Evolutionary conservation across 2,329 filamentous ascomycete species (phyloP).

Genomic region (Trichoderma hamatum): DNA sequence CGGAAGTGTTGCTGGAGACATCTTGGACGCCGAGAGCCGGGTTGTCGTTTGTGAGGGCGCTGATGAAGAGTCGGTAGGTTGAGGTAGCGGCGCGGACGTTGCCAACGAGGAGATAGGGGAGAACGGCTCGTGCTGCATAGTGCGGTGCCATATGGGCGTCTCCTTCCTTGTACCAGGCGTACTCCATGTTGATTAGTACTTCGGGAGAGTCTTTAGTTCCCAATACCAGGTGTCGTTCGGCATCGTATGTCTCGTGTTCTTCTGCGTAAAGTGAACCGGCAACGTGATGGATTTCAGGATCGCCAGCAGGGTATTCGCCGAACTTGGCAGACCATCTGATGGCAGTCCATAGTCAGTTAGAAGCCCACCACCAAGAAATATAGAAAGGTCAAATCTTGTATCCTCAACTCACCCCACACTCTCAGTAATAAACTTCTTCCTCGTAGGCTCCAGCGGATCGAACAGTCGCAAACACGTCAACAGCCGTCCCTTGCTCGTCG

Average conservation of each 20-base stretch:
- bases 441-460: conserved; percentile 78
- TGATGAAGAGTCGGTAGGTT: conserved; percentile 68
- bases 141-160: conserved; percentile 84
- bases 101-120: conserved; percentile 88
- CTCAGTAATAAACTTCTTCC: conserved; percentile 89
- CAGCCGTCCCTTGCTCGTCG: conserved; percentile 72
- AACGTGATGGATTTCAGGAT: conserved; percentile 93
- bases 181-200: conserved; percentile 80
- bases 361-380: background rate
- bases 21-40: conserved; percentile 72
- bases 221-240: conserved; percentile 84
- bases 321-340: conserved; percentile 79
- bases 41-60: conserved; percentile 45
- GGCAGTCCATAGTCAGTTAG: background rate
- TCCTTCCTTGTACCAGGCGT: conserved; percentile 89
- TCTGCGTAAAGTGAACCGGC: conserved; percentile 87
- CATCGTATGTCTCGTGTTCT: conserved; percentile 90
- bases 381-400: background rate
- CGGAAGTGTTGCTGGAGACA: conserved; percentile 72
- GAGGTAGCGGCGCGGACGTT: conserved; percentile 89
- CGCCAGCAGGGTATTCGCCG: conserved; percentile 86
- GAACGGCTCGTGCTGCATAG: conserved; percentile 82
- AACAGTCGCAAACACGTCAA: conserved; percentile 82
- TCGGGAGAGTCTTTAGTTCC: conserved; percentile 88
- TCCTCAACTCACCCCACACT: conserved; percentile 68